Percentiles rank a stretch among this genome's conserved stretches.
Evolutionary conservation across 805 yeast species (phyloP).

Genomic region (Lachancea thermotolerans): DNA sequence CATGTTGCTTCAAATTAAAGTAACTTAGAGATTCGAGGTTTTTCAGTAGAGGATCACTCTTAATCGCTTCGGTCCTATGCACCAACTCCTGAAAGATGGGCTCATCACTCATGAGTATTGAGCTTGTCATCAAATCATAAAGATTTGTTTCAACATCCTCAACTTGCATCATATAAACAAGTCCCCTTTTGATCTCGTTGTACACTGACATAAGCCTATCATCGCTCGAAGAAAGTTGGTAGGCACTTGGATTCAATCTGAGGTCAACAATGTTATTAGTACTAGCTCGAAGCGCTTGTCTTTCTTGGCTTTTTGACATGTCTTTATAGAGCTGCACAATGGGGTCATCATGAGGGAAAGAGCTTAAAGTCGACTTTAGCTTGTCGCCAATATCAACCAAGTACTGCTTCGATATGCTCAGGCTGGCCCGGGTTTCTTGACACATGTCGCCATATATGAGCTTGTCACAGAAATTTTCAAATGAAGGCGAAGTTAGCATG

Average conservation of each 20-base stretch:
- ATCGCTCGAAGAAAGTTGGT: conserved; percentile 41
- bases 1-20: conserved; percentile 68
- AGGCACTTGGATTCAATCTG: conserved; percentile 51
- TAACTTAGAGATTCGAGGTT: conserved; percentile 47
- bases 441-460: conserved; percentile 29
- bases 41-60: conserved; percentile 35
- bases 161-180: conserved; percentile 76
- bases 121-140: conserved; percentile 39
- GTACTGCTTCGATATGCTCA: conserved; percentile 40
- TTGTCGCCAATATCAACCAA: conserved; percentile 41
- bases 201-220: conserved; percentile 52
- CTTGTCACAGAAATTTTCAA: conserved; percentile 25
- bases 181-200: conserved; percentile 74
- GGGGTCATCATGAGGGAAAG: conserved; percentile 49
- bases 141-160: conserved; percentile 63
- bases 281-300: neutral
- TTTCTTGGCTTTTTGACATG: conserved; percentile 32
- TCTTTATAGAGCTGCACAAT: conserved; percentile 39
- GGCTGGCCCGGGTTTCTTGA: conserved; percentile 32
- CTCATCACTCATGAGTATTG: conserved; percentile 52
- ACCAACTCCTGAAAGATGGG: conserved; percentile 50
- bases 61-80: conserved; percentile 32
- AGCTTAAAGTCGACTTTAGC: conserved; percentile 37
- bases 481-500: conserved; percentile 25
- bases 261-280: conserved; percentile 33